Percentiles rank a stretch among this genome's conserved stretches.
phyloP scores from a whole-genome alignment of 2,329 filamentous ascomycete species.

The Alternaria viburni region DNA sequence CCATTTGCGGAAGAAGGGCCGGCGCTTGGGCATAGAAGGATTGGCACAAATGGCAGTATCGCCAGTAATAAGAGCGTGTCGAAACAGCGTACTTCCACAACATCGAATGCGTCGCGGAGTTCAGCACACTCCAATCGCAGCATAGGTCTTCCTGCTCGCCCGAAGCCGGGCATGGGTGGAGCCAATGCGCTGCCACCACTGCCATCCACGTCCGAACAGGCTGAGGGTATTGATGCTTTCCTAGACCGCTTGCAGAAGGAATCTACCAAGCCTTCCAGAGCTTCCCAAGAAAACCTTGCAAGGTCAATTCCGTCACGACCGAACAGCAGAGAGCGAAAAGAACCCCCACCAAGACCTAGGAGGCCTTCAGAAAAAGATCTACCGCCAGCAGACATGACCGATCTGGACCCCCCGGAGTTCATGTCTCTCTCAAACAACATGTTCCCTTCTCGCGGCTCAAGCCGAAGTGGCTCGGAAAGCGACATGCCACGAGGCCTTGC shows the following conservation, averaged over 20 bases:
- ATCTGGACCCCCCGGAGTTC: constrained; percentile 26
- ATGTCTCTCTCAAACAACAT: constrained; percentile 24
- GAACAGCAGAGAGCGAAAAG: constrained; percentile 27
- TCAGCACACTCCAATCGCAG: constrained; percentile 41
- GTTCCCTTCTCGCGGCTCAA: constrained; percentile 34
- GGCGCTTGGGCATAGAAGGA: constrained; percentile 44
- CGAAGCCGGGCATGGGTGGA: constrained; percentile 24
- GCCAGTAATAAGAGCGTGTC: constrained; percentile 35
- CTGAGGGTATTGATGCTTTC: constrained; percentile 49
- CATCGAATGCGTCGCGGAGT: constrained; percentile 38
- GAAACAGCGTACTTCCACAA: constrained; percentile 35
- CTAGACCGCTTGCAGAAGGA: constrained; percentile 46
- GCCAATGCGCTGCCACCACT: constrained; percentile 27
- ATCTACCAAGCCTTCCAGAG: constrained; percentile 24
- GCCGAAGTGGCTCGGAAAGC: constrained; percentile 25
- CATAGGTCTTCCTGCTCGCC: constrained; percentile 30
- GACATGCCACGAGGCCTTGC: constrained; percentile 7
- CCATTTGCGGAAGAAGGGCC: constrained; percentile 27
- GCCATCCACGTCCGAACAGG: constrained; percentile 25
- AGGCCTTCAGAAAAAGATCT: constrained; percentile 38
- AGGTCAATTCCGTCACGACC: constrained; percentile 27
- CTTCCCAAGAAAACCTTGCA: constrained; percentile 23
- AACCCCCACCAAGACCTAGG: constrained; percentile 29
- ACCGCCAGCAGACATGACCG: constrained; percentile 24
- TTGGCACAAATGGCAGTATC: constrained; percentile 43